Base-by-base conservation (phyloP, 495 filamentous ascomycete genomes). In the Penicillium nucicola region DNA sequence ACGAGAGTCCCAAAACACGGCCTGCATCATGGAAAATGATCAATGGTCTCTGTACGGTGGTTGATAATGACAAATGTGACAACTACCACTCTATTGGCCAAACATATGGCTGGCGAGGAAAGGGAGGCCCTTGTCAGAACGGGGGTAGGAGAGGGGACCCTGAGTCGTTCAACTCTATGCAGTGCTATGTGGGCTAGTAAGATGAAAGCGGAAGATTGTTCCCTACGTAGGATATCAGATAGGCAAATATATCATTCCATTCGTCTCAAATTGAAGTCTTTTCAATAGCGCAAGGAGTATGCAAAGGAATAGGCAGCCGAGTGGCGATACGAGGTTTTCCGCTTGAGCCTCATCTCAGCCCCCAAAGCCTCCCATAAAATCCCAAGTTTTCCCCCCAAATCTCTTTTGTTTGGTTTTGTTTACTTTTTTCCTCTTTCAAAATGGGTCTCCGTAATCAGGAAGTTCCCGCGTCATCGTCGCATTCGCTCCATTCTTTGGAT, bases 401-500 rank as follows among this genome's bases (percentile, higher is more conserved):
- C 25, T 8, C 7, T 9, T n/a, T n/a, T n/a, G n/a, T n/a, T n/a
- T 8, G 25, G 7, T 28, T 28, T 28, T 28, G 25, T 28, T 28
- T 28, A 20, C 18, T 20, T 18, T 46, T 34, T 18, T 10, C 9
- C 32, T 13, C 30, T 25, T 25, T 23, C 1, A 31, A 35, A 17
- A 39, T 64, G 61, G 61, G 58, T 37, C 61, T 49, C 51, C 48
- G 41, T 35, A 22, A 42, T 15, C 28, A 42, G 9, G 54, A 50
- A 48, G 52, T 50, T 49, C 52, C 38, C 50, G 51, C 47, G 19
- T 48, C 50, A 20, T 59, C 61, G 1, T 56, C 61, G 15, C 55
- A 52, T 47, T 65, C 61, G 1, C 58, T 62, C 11, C 61, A 57
- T 41, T 52, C 58, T n/a, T 28, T 65, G 41, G 50, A 58, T 42